Percentiles rank a stretch among this genome's conserved stretches.
These are phyloP conservation scores for Santalum album DNA, from an alignment of 164 flowering plant species.

Conservation along the genomic window DNA sequence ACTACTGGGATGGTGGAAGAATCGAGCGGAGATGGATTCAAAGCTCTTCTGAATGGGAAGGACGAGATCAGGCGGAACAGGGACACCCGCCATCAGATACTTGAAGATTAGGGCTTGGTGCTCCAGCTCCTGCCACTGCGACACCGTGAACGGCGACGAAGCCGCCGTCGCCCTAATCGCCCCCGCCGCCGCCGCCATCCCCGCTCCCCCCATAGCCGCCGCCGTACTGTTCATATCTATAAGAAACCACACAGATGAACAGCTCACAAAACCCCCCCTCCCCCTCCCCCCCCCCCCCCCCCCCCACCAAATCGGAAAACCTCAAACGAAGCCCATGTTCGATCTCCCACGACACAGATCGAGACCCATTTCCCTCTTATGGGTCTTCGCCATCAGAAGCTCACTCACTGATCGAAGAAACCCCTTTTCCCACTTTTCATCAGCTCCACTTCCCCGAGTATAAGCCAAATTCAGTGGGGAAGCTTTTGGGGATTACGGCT, in stretches of 20 bases:
- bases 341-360: constrained; percentile 7
- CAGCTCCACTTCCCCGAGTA: background rate
- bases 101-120: constrained; percentile 43
- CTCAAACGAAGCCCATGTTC: constrained; percentile 7
- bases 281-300: background rate
- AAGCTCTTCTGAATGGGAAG: constrained; percentile 40
- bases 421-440: too few species aligned
- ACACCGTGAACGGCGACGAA: constrained; percentile 31
- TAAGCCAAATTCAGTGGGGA: background rate
- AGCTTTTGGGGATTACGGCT: background rate
- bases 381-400: background rate
- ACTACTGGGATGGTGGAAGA: constrained; percentile 38
- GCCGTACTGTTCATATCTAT: constrained; percentile 8
- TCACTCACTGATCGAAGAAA: too few species aligned
- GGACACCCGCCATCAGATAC: constrained; percentile 38
- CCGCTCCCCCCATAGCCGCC: too few species aligned
- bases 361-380: constrained; percentile 6
- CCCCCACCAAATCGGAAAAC: constrained; percentile 1
- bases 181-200: background rate
- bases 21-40: constrained; percentile 33
- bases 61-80: constrained; percentile 44
- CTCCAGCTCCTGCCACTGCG: constrained; percentile 45
- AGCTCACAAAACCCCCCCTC: background rate
- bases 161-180: constrained; percentile 10
- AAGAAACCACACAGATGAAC: too few species aligned